Evolutionary conservation across 139 green algal species (phyloP).

Genomic region (Zygnema circumcarinatum): DNA sequence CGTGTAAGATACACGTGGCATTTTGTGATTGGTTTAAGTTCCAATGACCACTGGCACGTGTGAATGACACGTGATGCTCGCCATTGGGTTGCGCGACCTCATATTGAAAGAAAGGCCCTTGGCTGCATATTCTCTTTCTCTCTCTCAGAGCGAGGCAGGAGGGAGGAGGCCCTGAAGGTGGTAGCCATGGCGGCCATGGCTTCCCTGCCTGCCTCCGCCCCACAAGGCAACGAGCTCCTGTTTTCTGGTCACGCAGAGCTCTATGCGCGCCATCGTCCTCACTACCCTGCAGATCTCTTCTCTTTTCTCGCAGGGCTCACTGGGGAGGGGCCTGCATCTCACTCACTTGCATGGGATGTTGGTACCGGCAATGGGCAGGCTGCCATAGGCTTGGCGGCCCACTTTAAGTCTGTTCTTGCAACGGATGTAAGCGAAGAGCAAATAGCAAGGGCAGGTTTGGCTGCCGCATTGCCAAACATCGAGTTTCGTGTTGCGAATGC

Average conservation of each 20-base stretch:
- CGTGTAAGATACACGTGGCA: no score
- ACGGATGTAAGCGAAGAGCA: constrained; percentile 7
- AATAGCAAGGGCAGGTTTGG: not conserved
- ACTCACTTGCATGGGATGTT: constrained; percentile 10
- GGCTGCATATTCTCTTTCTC: no score
- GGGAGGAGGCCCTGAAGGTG: no score
- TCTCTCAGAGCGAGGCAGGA: no score
- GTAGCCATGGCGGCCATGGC: no score
- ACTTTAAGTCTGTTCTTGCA: not conserved
- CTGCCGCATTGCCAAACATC: not conserved
- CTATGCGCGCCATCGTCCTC: not conserved
- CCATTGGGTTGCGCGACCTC: no score
- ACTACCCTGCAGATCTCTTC: not conserved
- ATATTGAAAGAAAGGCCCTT: no score
- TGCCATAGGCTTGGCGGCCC: not conserved
- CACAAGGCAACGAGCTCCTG: not conserved
- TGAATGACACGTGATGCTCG: no score
- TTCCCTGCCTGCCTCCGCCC: not conserved
- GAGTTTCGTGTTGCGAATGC: not conserved
- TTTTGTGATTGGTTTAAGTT: no score
- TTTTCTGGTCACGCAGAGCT: not conserved
- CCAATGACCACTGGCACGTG: no score
- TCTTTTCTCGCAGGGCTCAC: not conserved
- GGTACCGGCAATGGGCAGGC: constrained; percentile 3
- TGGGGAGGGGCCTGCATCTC: not conserved